Evolutionary conservation across 768 basidiomycete species (phyloP).

Genomic region (Suillus clintonianus): DNA sequence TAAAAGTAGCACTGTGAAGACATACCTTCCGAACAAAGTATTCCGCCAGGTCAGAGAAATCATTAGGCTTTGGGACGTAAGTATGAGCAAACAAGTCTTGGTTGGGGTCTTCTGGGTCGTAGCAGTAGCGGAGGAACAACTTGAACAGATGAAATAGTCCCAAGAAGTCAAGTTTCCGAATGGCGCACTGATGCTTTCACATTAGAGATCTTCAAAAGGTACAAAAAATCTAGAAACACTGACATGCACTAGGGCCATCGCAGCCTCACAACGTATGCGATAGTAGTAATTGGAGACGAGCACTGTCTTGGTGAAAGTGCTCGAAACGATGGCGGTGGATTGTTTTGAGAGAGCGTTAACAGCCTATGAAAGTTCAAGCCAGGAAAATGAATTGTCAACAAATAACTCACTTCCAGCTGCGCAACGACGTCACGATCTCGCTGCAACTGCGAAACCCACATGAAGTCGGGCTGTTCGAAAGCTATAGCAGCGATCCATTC

Average conservation of each 20-base stretch:
- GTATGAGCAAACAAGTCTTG: conserved; percentile 85
- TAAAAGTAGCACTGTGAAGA: conserved; percentile 2
- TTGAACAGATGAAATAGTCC: conserved; percentile 97
- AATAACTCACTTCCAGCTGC: conserved; percentile 80
- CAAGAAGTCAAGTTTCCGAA: conserved; percentile 78
- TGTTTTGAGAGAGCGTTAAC: conserved; percentile 81
- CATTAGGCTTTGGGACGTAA: conserved; percentile 93
- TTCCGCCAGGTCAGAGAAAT: conserved; percentile 88
- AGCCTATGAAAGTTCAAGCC: conserved; percentile 59
- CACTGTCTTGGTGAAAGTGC: conserved; percentile 89
- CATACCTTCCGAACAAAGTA: conserved; percentile 93
- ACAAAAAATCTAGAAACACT: conserved; percentile 30
- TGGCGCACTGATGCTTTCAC: conserved; percentile 66
- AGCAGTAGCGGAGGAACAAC: conserved; percentile 87
- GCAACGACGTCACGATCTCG: conserved; percentile 96
- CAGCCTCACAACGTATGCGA: conserved; percentile 94
- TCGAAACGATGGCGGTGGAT: conserved; percentile 84
- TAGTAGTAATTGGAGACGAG: conserved; percentile 96
- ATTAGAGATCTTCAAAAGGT: conserved; percentile 12
- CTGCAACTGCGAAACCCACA: conserved; percentile 97
- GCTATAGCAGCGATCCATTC: conserved; percentile 96
- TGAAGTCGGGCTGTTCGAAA: conserved; percentile 96
- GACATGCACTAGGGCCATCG: conserved; percentile 78
- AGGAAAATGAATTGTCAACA: neutral
- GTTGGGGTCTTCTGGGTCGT: conserved; percentile 79